Conservation (phyloP, 768 basidiomycete genomes). For the Leucosporidium creatinivorum region DNA sequence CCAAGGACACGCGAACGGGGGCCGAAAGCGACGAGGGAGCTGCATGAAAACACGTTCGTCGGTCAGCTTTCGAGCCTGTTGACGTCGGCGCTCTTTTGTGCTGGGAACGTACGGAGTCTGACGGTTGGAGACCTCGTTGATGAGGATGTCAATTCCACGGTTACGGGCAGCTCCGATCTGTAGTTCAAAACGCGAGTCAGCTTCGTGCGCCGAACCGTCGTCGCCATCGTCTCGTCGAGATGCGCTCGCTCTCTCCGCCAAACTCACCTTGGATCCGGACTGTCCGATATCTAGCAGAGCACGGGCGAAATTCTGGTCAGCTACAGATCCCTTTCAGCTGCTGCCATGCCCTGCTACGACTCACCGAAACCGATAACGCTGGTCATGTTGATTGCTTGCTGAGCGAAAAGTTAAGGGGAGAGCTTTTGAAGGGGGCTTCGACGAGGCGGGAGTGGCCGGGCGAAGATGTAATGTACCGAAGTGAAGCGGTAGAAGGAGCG, state of each 20-base stretch:
- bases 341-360: no score
- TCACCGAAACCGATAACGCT: no score
- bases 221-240: background rate
- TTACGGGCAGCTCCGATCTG: slow-evolving; percentile 37
- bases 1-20: slow-evolving; percentile 84
- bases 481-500: no score
- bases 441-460: no score
- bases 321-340: no score
- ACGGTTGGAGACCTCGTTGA: slow-evolving; percentile 95
- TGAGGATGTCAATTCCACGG: slow-evolving; percentile 90
- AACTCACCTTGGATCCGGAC: slow-evolving; percentile 31
- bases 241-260: background rate
- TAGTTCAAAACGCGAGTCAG: background rate
- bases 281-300: slow-evolving; percentile 30
- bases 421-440: no score
- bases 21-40: slow-evolving; percentile 91
- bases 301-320: no score
- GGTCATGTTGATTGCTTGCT: no score
- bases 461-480: no score
- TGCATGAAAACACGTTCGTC: slow-evolving; percentile 39
- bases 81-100: background rate
- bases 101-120: slow-evolving; percentile 73
- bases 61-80: slow-evolving; percentile 2
- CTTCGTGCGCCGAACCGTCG: background rate
- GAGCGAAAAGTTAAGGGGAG: no score